A percentile compares a stretch with the other conserved stretches of the same genome.
Evolutionary conservation across 768 basidiomycete genomes (phyloP).

Genomic region (Leccinum subtestaceum): DNA sequence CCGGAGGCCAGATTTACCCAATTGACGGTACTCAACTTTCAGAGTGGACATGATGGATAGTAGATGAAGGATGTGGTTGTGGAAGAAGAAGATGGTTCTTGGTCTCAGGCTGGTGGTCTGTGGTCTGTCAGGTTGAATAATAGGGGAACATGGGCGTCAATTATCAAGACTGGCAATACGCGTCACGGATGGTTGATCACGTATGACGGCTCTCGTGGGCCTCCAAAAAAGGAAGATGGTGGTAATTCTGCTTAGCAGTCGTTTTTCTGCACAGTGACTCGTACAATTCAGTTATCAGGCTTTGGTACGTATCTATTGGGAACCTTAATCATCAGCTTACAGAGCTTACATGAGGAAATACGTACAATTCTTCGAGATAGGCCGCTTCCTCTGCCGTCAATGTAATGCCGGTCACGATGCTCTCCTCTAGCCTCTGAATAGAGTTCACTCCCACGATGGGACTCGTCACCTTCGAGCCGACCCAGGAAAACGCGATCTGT

Average conservation of each 20-base stretch:
- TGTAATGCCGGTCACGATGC: conserved; percentile 22
- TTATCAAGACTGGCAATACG: too few relatives aligned
- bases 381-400: conserved; percentile 30
- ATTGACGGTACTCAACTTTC: conserved; percentile 23
- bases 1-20: too few relatives aligned
- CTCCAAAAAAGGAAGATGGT: too few relatives aligned
- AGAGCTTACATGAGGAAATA: too few relatives aligned
- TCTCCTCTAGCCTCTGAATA: conserved; percentile 31
- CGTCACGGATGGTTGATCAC: too few relatives aligned
- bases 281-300: conserved; percentile 5
- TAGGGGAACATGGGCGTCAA: conserved; percentile 10
- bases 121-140: too few relatives aligned
- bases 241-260: too few relatives aligned
- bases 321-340: too few relatives aligned
- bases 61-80: conserved; percentile 22
- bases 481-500: conserved; percentile 47
- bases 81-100: too few relatives aligned
- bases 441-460: conserved; percentile 45
- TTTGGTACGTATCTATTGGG: conserved; percentile 19
- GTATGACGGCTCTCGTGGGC: too few relatives aligned
- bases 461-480: conserved; percentile 37
- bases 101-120: too few relatives aligned
- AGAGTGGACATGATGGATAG: conserved; percentile 8
- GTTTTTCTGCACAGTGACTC: too few relatives aligned
- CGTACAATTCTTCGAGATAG: conserved; percentile 29